Conservation (phyloP, 306 rosid species). For the Fragaria vesca region DNA sequence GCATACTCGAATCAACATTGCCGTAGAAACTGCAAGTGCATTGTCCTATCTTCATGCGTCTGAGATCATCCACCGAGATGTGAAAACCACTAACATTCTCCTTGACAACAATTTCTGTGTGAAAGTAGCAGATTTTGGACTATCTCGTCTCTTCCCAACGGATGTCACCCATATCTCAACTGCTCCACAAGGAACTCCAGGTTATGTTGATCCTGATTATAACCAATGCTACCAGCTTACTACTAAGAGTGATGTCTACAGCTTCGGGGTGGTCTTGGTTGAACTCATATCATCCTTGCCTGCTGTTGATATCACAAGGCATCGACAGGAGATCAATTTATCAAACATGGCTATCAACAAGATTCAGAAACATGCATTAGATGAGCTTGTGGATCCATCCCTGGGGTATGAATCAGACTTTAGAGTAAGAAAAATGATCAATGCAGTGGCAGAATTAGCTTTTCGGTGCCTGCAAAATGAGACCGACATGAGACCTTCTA, state of each 20-base stretch:
- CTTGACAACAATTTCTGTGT: constrained; percentile 57
- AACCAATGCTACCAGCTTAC: constrained; percentile 76
- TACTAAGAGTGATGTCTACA: constrained; percentile 72
- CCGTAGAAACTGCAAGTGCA: constrained; percentile 75
- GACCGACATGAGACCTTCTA: constrained; percentile 67
- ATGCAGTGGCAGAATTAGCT: constrained; percentile 73
- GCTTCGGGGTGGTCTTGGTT: constrained; percentile 82
- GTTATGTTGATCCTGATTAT: constrained; percentile 90
- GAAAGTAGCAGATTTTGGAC: constrained; percentile 90
- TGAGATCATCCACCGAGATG: constrained; percentile 76
- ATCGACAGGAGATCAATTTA: constrained; percentile 74
- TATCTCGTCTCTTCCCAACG: constrained; percentile 72
- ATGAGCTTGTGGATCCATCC: constrained; percentile 60
- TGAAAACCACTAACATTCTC: constrained; percentile 80
- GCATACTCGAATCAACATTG: constrained; percentile 63
- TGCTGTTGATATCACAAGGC: constrained; percentile 85
- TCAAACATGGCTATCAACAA: constrained; percentile 74
- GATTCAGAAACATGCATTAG: constrained; percentile 55
- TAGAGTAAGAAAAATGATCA: constrained; percentile 51
- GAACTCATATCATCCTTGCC: constrained; percentile 83
- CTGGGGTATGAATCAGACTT: constrained; percentile 64
- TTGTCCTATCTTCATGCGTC: constrained; percentile 72
- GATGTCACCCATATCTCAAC: constrained; percentile 74
- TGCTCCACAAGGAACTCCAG: constrained; percentile 94
- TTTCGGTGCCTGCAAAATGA: constrained; percentile 68